These are phyloP conservation scores for Naganishia kalamii DNA, from an alignment of 768 basidiomycete genomes.

Conservation along the genomic window DNA sequence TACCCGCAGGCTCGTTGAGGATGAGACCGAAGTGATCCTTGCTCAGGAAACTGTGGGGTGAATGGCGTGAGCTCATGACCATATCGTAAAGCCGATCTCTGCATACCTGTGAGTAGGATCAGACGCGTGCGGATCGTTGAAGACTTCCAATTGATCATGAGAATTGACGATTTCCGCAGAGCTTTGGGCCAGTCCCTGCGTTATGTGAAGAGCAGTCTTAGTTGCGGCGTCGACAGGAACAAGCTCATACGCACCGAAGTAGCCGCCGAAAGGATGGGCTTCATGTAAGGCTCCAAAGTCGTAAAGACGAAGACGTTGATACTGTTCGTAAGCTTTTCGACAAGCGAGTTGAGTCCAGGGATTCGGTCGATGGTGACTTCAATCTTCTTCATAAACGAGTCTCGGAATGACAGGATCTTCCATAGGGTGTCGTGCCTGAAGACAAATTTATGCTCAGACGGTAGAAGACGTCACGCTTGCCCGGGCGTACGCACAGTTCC, in stretches of 20 bases:
- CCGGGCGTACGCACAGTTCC: constrained; percentile 58
- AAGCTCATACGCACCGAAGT: constrained; percentile 46
- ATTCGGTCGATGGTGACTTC: constrained; percentile 60
- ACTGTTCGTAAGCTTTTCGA: constrained; percentile 72
- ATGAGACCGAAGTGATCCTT: constrained; percentile 25
- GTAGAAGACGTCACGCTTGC: neutral
- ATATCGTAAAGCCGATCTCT: neutral
- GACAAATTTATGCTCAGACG: no score
- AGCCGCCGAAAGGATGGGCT: constrained; percentile 67
- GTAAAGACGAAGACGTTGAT: constrained; percentile 75
- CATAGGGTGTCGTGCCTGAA: constrained; percentile 54
- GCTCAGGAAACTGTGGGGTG: constrained; percentile 10
- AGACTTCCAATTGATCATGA: constrained; percentile 78
- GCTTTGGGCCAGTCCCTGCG: constrained; percentile 55
- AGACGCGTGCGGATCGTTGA: constrained; percentile 72
- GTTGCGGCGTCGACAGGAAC: neutral
- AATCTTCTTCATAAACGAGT: constrained; percentile 75
- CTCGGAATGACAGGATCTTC: constrained; percentile 79
- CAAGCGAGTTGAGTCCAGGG: constrained; percentile 63
- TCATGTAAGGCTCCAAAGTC: constrained; percentile 76
- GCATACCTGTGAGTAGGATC: constrained; percentile 55
- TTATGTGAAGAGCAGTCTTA: neutral
- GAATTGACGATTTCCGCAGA: constrained; percentile 72
- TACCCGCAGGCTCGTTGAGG: constrained; percentile 55
- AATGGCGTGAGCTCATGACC: neutral